A percentile compares a stretch with the other conserved stretches of the same genome.
phyloP scores from a whole-genome alignment of 257 asterid genomes.

The Eucommia ulmoides region DNA sequence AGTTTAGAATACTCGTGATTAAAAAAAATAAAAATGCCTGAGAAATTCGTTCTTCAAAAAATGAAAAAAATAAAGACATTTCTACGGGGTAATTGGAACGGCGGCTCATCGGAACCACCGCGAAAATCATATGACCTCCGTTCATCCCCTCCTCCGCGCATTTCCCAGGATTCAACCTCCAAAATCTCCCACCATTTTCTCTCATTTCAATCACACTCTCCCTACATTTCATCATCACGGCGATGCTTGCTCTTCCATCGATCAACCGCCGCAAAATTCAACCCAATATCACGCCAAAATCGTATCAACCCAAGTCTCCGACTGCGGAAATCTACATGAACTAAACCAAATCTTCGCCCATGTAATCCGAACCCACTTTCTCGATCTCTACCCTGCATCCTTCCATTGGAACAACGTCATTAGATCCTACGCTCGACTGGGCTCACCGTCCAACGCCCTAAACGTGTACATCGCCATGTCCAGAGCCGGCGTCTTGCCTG shows the following conservation, averaged over 20 bases:
- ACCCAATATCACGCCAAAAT: slow-evolving; percentile 15
- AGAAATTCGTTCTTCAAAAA: no score
- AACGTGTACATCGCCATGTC: slow-evolving; percentile 46
- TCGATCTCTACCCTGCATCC: slow-evolving; percentile 28
- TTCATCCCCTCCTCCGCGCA: background rate
- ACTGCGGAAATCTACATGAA: slow-evolving; percentile 27
- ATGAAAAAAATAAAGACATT: no score
- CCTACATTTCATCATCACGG: slow-evolving; percentile 1
- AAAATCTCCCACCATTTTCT: background rate
- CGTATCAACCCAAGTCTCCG: slow-evolving; percentile 38
- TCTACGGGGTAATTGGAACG: no score
- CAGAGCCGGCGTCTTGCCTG: slow-evolving; percentile 42
- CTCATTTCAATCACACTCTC: slow-evolving; percentile 12
- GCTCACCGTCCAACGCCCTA: slow-evolving; percentile 49
- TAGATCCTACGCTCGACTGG: slow-evolving; percentile 42
- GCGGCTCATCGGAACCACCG: no score
- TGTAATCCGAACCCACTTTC: slow-evolving; percentile 44
- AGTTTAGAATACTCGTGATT: no score
- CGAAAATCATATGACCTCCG: slow-evolving; percentile 11
- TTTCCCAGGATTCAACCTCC: background rate
- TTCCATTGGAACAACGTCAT: slow-evolving; percentile 71
- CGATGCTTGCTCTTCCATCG: background rate
- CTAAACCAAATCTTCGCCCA: slow-evolving; percentile 45
- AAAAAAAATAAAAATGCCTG: no score
- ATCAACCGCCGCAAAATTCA: slow-evolving; percentile 5